Evolutionary conservation across 164 flowering plant genomes (phyloP), one percentile per base, ranked within the genome.

Genomic region (Kingdonia uniflora): DNA sequence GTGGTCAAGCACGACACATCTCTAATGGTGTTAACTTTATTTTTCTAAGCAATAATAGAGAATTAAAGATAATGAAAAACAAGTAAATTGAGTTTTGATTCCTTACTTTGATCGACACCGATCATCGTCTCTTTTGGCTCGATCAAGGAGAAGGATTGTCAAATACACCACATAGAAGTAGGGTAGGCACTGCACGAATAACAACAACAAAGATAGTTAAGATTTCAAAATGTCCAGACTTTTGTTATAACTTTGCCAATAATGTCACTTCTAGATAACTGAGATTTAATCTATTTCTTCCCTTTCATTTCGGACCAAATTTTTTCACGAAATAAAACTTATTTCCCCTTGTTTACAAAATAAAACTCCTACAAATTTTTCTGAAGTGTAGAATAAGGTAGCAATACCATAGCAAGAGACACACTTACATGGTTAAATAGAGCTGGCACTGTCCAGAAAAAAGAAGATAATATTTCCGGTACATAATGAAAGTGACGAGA

Each of bases 401-500:
- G 11, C 19, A 42, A 37, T 11, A 22, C 21, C 22, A 20, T 12
- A 57, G 51, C 25, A 47, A 16, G 49, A 51, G 24, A 38, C n/a
- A 53, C 41, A 39, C 85, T 74, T 79, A 92, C 99, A 68, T 88
- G 84, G 63, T 71, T 71, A 56, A 92, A 92, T 61, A 92, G 87
- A 56, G 95, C 97, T 16, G 97, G 97, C 15, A 81, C 65, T 1
- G 92, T 88, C 99, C 99, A 92, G 74, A 80, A 88, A 58, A 92
- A 92, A 13, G 95, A 81, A 24, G 87, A 85, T 56, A 68, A 60
- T 62, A 92, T 92, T 73, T 92, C 99, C 19, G 99, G 97, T 35
- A 88, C 81, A 64, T 92, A 92, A 60, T 92, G 99, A 69, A 88
- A 92, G 71, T 92, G 97, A 47, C 97, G 94, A 67, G 97, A 58